Evolutionary conservation across 2,329 filamentous ascomycete species (phyloP).

Genomic region (Fusarium oligoseptatum): DNA sequence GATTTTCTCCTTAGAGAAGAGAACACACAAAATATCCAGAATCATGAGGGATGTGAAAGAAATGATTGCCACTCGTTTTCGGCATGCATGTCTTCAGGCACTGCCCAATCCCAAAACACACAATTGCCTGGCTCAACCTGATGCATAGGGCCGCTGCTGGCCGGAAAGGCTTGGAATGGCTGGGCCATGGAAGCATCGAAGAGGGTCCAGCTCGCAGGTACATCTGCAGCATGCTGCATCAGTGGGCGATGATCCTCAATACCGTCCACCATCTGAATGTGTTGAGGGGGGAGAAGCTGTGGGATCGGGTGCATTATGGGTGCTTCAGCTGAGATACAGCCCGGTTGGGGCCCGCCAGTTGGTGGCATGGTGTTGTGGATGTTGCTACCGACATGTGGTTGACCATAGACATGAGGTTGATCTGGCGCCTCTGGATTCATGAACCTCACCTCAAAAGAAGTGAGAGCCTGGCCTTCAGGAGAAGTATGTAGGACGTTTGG

Average conservation of each 20-base stretch:
- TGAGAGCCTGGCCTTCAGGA: background rate
- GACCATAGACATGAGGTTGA: background rate
- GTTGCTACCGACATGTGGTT: background rate
- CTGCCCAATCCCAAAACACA: background rate
- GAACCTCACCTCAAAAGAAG: background rate
- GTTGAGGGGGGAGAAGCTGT: background rate
- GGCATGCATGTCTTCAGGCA: background rate
- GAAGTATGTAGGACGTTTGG: background rate
- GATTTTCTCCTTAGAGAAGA: background rate
- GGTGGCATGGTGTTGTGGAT: background rate
- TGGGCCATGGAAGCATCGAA: background rate
- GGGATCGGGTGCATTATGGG: background rate
- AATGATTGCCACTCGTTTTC: background rate
- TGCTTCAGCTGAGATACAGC: background rate
- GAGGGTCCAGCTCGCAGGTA: background rate
- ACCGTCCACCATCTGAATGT: background rate
- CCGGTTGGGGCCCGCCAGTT: background rate
- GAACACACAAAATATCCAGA: background rate
- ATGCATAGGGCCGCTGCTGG: background rate
- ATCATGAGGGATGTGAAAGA: background rate
- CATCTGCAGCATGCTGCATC: background rate
- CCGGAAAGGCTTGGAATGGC: background rate
- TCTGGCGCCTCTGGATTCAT: background rate
- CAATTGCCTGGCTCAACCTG: background rate
- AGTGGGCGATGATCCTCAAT: background rate